Evolutionary conservation across 352 stramenopile genomes (phyloP).

Genomic region (Globisporangium solare): DNA sequence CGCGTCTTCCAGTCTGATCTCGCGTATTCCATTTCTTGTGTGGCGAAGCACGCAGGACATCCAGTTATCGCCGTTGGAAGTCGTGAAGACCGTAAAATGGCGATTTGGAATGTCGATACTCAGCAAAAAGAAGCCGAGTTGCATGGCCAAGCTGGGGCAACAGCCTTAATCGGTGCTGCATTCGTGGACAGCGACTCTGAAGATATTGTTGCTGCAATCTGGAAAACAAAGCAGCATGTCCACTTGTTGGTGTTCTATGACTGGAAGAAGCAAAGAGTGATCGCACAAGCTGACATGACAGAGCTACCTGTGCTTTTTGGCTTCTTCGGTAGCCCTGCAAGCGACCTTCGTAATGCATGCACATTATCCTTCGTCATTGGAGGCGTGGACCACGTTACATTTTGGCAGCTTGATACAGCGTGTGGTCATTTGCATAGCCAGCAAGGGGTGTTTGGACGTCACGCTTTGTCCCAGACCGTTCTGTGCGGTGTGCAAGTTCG

Average conservation of each 20-base stretch:
- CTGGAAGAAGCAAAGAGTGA: slow-evolving; percentile 28
- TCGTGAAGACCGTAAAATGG: slow-evolving; percentile 23
- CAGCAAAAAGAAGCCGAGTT: slow-evolving; percentile 29
- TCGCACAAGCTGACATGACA: slow-evolving; percentile 43
- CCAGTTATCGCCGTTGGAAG: slow-evolving; percentile 39
- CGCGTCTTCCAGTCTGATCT: slow-evolving; percentile 37
- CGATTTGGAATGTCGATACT: slow-evolving; percentile 26
- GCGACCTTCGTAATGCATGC: too few relatives aligned
- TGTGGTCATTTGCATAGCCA: slow-evolving; percentile 47
- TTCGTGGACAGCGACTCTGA: slow-evolving; percentile 25
- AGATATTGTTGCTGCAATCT: slow-evolving; percentile 50
- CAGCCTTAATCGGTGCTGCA: slow-evolving; percentile 19
- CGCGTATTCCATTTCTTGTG: slow-evolving; percentile 33
- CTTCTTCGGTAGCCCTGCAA: slow-evolving; percentile 24
- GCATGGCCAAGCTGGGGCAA: slow-evolving; percentile 1
- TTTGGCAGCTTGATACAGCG: slow-evolving; percentile 50
- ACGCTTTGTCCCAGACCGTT: slow-evolving; percentile 47
- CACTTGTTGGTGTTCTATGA: slow-evolving; percentile 44
- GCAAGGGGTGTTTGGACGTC: slow-evolving; percentile 58
- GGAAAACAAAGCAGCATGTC: slow-evolving; percentile 33
- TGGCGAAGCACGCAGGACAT: slow-evolving; percentile 45
- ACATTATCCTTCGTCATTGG: slow-evolving; percentile 42
- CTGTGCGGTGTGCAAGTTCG: slow-evolving; percentile 33
- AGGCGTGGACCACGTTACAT: slow-evolving; percentile 65
- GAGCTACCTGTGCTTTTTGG: slow-evolving; percentile 51